These are phyloP conservation scores for Pichia deserticola DNA, from an alignment of 805 yeast genomes.

Conservation along the genomic window DNA sequence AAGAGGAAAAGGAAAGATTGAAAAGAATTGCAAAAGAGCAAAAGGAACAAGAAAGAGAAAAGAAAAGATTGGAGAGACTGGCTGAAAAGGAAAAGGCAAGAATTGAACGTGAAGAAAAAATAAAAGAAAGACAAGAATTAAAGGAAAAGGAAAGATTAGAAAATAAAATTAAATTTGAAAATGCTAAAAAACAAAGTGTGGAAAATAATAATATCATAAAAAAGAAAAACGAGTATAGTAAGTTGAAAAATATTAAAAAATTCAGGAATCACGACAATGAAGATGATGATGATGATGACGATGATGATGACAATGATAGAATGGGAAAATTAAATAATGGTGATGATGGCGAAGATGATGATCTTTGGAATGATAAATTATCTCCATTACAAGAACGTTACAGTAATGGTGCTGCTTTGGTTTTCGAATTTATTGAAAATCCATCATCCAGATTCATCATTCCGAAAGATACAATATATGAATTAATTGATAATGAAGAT, in stretches of 20 bases:
- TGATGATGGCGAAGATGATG: slow-evolving; percentile 12
- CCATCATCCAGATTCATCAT: slow-evolving; percentile 64
- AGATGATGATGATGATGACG: slow-evolving; percentile 11
- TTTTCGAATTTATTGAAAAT: slow-evolving; percentile 80
- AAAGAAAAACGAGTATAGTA: too few species aligned
- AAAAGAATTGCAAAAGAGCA: slow-evolving; percentile 18
- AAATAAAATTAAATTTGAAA: neutral
- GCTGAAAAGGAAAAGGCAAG: slow-evolving; percentile 19
- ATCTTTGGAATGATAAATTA: slow-evolving; percentile 45
- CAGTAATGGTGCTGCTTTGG: slow-evolving; percentile 58
- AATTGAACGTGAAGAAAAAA: slow-evolving; percentile 17
- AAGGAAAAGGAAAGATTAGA: slow-evolving; percentile 7
- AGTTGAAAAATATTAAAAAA: too few species aligned
- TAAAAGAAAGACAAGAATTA: slow-evolving; percentile 10
- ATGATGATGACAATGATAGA: slow-evolving; percentile 8
- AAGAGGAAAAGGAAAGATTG: slow-evolving; percentile 16
- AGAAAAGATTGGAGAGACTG: slow-evolving; percentile 16
- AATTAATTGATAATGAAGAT: slow-evolving; percentile 33
- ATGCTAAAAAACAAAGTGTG: slow-evolving; percentile 6
- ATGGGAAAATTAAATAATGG: slow-evolving; percentile 13
- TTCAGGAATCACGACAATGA: too few species aligned
- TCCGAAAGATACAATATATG: slow-evolving; percentile 74
- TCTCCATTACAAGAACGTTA: slow-evolving; percentile 76
- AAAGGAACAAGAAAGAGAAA: slow-evolving; percentile 19
- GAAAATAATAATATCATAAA: too few species aligned